phyloP scores from a whole-genome alignment of 108 stramenopile species.

The Chaetoceros muelleri region DNA sequence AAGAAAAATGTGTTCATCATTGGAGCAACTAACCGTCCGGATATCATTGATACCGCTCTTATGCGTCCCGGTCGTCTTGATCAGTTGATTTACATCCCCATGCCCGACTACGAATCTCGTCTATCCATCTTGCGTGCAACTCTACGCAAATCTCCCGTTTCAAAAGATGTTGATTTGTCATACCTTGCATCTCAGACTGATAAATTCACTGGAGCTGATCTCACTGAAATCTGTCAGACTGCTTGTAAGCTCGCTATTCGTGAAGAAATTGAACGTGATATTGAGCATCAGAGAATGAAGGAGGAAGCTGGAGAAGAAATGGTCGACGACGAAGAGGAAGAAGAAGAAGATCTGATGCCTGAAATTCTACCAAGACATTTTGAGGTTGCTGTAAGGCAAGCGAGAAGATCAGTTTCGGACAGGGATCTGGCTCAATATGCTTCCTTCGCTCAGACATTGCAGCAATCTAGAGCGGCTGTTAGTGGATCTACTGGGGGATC shows the following conservation, averaged over 20 bases:
- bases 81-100: conserved; percentile 99
- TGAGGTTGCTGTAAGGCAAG: conserved; percentile 93
- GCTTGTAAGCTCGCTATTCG: conserved; percentile 99
- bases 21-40: conserved; percentile 97
- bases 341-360: conserved; percentile 91
- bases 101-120: conserved; percentile 97
- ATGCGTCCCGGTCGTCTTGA: conserved; percentile 99
- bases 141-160: conserved; percentile 94
- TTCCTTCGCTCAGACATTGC: conserved; percentile 94
- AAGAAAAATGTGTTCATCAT: conserved; percentile 99
- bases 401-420: conserved; percentile 96
- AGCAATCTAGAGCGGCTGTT: conserved; percentile 87
- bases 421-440: conserved; percentile 98
- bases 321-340: conserved; percentile 81
- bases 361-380: conserved; percentile 96
- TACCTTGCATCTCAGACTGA: conserved; percentile 97
- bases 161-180: conserved; percentile 94
- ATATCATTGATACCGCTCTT: conserved; percentile 99
- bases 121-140: conserved; percentile 94
- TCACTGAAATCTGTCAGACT: conserved; percentile 99
- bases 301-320: conserved; percentile 83
- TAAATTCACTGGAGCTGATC: conserved; percentile 99
- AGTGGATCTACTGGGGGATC: conserved; percentile 79
- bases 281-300: conserved; percentile 90
- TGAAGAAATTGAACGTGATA: conserved; percentile 95